Conservation (phyloP, 176 grass and related monocot genomes). For the bread wheat (Triticum aestivum) region IWGSC_CS_RefSeq_v2.1 NC_057813.1:489324765-489325264, state of each 20-base stretch:
- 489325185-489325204: slow-evolving; percentile 28
- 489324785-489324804: background rate
- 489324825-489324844: background rate
- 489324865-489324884: background rate
- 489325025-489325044: too few species aligned
- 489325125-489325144: slow-evolving; percentile 10
- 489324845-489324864: background rate
- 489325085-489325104: slow-evolving; percentile 1
- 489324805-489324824: slow-evolving; percentile 27
- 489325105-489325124: slow-evolving; percentile 10
- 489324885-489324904: background rate
- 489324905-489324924: background rate
- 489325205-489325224: slow-evolving; percentile 4
- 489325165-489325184: background rate
- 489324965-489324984: background rate
- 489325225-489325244: background rate
- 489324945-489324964: background rate
- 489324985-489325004: too few species aligned
- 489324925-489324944: background rate
- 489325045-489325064: background rate
- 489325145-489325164: slow-evolving; percentile 36
- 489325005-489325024: too few species aligned
- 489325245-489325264: slow-evolving; percentile 11
- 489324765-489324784: slow-evolving; percentile 17
- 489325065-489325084: background rate